A percentile compares a stretch with the other conserved stretches of the same genome.
Conservation (phyloP, 805 yeast genomes). For the Ogataea glucozyma region DNA sequence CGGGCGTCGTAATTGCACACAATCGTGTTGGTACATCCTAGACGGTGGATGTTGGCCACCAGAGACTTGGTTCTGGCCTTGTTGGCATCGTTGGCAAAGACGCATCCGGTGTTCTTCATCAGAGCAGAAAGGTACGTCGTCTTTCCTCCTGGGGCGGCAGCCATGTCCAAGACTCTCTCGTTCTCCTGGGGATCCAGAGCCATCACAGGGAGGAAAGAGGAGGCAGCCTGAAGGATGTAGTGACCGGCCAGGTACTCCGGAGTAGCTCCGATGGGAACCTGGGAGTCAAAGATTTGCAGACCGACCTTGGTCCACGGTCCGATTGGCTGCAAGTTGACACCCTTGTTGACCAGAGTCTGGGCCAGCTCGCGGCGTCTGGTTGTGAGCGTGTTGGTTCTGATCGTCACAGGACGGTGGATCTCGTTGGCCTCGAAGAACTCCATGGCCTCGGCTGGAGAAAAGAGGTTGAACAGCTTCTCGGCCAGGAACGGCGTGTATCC, state of each 20-base stretch:
- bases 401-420: constrained; percentile 92
- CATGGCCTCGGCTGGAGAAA: constrained; percentile 94
- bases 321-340: constrained; percentile 95
- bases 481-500: constrained; percentile 93
- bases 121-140: constrained; percentile 92
- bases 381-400: constrained; percentile 94
- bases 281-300: constrained; percentile 94
- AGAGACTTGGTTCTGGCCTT: constrained; percentile 94
- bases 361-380: constrained; percentile 96
- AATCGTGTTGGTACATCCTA: constrained; percentile 94
- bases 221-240: constrained; percentile 96
- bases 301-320: constrained; percentile 99
- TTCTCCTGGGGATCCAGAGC: constrained; percentile 97
- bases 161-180: constrained; percentile 97
- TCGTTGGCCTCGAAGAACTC: constrained; percentile 99
- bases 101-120: constrained; percentile 97
- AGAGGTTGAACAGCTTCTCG: constrained; percentile 86
- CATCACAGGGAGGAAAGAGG: constrained; percentile 96
- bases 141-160: constrained; percentile 99
- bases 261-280: constrained; percentile 99
- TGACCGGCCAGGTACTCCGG: constrained; percentile 99
- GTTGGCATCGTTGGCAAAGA: constrained; percentile 96
- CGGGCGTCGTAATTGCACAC: constrained; percentile 98
- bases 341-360: constrained; percentile 91
- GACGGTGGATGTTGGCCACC: constrained; percentile 95